Percentiles rank a stretch among this genome's conserved stretches.
These are phyloP conservation scores for Globisporangium paddicum DNA, from an alignment of 352 stramenopile genomes.

Conservation along the genomic window DNA sequence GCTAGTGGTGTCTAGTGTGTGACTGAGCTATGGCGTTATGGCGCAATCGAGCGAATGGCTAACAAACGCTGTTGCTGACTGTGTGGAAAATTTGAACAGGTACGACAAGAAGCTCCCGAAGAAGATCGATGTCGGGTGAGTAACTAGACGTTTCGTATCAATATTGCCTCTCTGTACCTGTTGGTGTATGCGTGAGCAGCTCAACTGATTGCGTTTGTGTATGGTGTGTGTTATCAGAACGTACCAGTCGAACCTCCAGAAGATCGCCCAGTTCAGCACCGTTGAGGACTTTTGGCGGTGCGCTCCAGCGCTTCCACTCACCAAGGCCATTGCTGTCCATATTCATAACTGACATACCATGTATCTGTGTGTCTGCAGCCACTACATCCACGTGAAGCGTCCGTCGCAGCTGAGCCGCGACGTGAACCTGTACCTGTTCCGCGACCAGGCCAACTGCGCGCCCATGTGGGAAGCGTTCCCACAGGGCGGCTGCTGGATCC, in stretches of 20 bases:
- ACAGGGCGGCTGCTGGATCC: constrained; percentile 92
- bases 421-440: constrained; percentile 93
- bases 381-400: constrained; percentile 94
- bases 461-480: constrained; percentile 92
- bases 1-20: neutral
- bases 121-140: constrained; percentile 85
- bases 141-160: neutral
- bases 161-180: neutral
- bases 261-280: constrained; percentile 88
- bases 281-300: constrained; percentile 93
- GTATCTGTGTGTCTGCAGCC: constrained; percentile 20
- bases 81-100: constrained; percentile 40
- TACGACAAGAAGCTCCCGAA: constrained; percentile 94
- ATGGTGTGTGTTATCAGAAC: constrained; percentile 26
- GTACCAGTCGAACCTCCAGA: constrained; percentile 81
- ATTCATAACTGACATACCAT: neutral
- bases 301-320: constrained; percentile 6
- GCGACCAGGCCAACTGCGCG: constrained; percentile 81
- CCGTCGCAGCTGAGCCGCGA: constrained; percentile 89
- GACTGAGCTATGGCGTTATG: neutral
- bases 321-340: neutral
- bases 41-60: neutral
- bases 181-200: neutral
- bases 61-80: neutral
- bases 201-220: constrained; percentile 1